Conservation (phyloP, 352 stramenopile genomes). For the Phytophthora hibernalis region DNA sequence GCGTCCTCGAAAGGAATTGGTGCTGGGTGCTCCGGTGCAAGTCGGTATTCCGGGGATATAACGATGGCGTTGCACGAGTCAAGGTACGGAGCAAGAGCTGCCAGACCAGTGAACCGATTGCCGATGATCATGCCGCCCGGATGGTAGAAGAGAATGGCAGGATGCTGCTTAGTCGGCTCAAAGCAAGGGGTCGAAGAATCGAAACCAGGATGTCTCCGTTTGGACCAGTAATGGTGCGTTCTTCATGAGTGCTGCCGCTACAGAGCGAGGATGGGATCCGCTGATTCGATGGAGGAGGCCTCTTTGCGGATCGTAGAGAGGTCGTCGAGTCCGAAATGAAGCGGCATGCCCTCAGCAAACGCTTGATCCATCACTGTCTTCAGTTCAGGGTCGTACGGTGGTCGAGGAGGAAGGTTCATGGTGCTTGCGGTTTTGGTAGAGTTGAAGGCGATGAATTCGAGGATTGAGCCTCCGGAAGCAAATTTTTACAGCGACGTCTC, state of each 20-base stretch:
- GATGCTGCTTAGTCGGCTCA: slow-evolving; percentile 23
- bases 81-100: slow-evolving; percentile 23
- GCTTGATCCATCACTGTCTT: slow-evolving; percentile 19
- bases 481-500: background rate
- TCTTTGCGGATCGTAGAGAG: slow-evolving; percentile 21
- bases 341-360: slow-evolving; percentile 17
- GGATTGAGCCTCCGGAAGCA: background rate
- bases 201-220: slow-evolving; percentile 31
- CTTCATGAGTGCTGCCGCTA: slow-evolving; percentile 18
- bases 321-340: slow-evolving; percentile 17
- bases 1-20: slow-evolving; percentile 33
- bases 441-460: background rate
- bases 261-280: slow-evolving; percentile 11
- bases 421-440: background rate
- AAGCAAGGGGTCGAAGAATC: slow-evolving; percentile 25
- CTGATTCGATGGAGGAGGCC: slow-evolving; percentile 8
- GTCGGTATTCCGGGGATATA: slow-evolving; percentile 38
- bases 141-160: slow-evolving; percentile 39
- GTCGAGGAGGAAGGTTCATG: slow-evolving; percentile 20
- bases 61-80: slow-evolving; percentile 26
- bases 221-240: slow-evolving; percentile 18
- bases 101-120: slow-evolving; percentile 33
- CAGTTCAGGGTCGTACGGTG: slow-evolving; percentile 31
- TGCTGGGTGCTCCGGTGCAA: slow-evolving; percentile 29
- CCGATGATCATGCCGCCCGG: slow-evolving; percentile 39